Percentiles rank a stretch among this genome's conserved stretches.
Conservation (phyloP, 495 filamentous ascomycete genomes). For the Neurospora sp. region DNA sequence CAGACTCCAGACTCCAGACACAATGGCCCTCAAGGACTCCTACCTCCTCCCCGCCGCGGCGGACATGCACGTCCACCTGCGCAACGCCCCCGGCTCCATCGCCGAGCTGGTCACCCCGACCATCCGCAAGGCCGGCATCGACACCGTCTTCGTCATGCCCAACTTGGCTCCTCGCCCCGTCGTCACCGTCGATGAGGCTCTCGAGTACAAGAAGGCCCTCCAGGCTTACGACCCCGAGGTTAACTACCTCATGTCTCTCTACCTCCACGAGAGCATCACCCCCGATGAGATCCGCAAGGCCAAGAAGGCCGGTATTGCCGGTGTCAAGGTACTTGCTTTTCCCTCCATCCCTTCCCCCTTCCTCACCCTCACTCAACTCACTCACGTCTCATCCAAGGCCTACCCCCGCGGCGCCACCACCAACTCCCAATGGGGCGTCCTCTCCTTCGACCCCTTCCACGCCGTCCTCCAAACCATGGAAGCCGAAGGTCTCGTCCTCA, state of each 20-base stretch:
- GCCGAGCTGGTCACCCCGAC: constrained; percentile 73
- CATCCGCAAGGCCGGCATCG: constrained; percentile 57
- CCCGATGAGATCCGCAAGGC: constrained; percentile 70
- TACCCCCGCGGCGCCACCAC: constrained; percentile 57
- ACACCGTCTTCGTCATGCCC: constrained; percentile 62
- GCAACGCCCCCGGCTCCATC: constrained; percentile 59
- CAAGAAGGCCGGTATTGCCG: constrained; percentile 50
- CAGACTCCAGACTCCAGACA: neutral
- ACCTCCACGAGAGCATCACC: constrained; percentile 60
- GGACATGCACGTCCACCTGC: constrained; percentile 53
- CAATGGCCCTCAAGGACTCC: constrained; percentile 33
- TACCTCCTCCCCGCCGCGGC: constrained; percentile 61
- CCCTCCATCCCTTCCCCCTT: neutral
- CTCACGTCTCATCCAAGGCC: neutral
- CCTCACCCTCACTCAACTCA: neutral
- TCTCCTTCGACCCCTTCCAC: constrained; percentile 54
- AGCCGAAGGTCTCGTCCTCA: constrained; percentile 43
- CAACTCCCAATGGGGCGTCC: constrained; percentile 73
- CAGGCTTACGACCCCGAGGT: constrained; percentile 60
- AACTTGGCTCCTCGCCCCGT: constrained; percentile 51
- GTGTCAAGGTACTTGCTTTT: constrained; percentile 52
- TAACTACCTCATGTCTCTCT: constrained; percentile 82
- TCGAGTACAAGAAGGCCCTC: constrained; percentile 64
- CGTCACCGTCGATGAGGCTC: constrained; percentile 60
- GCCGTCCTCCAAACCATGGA: constrained; percentile 74